Evolutionary conservation across 768 basidiomycete species (phyloP).

Genomic region (Agrocybe praecox): DNA sequence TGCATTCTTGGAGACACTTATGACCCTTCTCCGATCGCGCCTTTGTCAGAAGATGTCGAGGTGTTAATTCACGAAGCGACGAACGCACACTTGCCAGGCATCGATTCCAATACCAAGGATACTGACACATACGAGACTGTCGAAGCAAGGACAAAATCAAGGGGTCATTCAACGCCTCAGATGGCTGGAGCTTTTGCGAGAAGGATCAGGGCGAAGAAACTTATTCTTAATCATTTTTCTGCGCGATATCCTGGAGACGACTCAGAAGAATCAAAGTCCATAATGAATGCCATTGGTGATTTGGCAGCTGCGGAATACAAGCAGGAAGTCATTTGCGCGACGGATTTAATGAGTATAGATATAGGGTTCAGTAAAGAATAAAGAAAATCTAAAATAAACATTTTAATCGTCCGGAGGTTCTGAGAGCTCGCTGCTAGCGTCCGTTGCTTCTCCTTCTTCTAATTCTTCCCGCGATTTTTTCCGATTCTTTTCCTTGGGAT

Average conservation of each 20-base stretch:
- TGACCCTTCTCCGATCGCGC: conserved; percentile 69
- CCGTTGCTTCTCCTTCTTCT: conserved; percentile 88
- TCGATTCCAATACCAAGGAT: conserved; percentile 61
- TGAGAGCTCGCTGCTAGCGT: conserved; percentile 75
- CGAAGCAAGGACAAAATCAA: conserved; percentile 62
- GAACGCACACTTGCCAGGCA: conserved; percentile 75
- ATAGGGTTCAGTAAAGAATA: conserved; percentile 40
- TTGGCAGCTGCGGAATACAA: conserved; percentile 58
- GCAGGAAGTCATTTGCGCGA: conserved; percentile 66
- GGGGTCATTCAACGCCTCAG: conserved; percentile 91
- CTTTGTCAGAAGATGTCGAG: conserved; percentile 66
- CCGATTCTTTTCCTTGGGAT: conserved; percentile 55
- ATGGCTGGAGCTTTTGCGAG: conserved; percentile 86
- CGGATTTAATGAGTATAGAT: conserved; percentile 75
- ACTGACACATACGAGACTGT: conserved; percentile 64
- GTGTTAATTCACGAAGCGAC: conserved; percentile 89
- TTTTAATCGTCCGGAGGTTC: conserved; percentile 66
- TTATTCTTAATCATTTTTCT: conserved; percentile 88
- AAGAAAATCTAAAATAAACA: conserved; percentile 4
- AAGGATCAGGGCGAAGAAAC: conserved; percentile 55
- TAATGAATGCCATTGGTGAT: conserved; percentile 65
- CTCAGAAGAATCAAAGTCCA: conserved; percentile 45
- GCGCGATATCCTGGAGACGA: conserved; percentile 75
- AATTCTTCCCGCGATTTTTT: conserved; percentile 69
- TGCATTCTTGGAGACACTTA: conserved; percentile 86